Evolutionary conservation across 208 protist species (phyloP).

Genomic region (Leishmania gerbilli): DNA sequence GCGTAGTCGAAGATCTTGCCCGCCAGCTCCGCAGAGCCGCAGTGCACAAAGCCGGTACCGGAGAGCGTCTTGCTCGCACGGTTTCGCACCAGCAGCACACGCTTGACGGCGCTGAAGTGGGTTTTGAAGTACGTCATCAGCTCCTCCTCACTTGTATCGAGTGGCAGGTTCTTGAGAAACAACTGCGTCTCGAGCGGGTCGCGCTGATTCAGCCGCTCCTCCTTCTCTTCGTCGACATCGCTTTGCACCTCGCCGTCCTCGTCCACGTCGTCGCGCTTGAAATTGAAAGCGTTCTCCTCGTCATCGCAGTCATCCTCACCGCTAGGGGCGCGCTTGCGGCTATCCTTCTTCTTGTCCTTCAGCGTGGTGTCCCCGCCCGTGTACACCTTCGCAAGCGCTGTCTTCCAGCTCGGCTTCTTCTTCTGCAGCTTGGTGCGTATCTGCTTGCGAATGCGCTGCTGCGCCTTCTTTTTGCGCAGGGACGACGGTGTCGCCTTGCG

Average conservation of each 20-base stretch:
- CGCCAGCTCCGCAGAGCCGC: constrained; percentile 61
- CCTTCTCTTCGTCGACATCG: constrained; percentile 90
- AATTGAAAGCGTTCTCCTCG: constrained; percentile 40
- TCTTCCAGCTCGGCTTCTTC: constrained; percentile 80
- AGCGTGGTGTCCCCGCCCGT: constrained; percentile 12
- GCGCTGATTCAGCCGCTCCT: constrained; percentile 83
- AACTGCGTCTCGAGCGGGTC: constrained; percentile 89
- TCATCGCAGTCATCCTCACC: constrained; percentile 27
- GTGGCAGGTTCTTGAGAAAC: constrained; percentile 83
- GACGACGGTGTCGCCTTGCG: constrained; percentile 84
- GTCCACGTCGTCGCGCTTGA: constrained; percentile 39
- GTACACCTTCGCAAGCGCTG: constrained; percentile 77
- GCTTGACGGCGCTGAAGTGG: constrained; percentile 74
- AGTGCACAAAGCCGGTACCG: constrained; percentile 90
- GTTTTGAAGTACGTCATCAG: constrained; percentile 69
- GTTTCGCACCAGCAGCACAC: constrained; percentile 88
- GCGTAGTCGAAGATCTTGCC: constrained; percentile 79
- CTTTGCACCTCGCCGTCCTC: constrained; percentile 84
- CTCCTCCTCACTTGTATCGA: constrained; percentile 89
- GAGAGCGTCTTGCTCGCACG: constrained; percentile 63
- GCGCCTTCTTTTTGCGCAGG: constrained; percentile 83
- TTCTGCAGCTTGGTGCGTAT: constrained; percentile 72
- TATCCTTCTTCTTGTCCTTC: constrained; percentile 33
- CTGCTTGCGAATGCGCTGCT: constrained; percentile 91
- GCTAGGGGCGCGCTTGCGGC: constrained; percentile 46